Evolutionary conservation across 2,329 filamentous ascomycete genomes (phyloP), one percentile per base, ranked within the genome.

Genomic region (Xylariomycetidae sp.): DNA sequence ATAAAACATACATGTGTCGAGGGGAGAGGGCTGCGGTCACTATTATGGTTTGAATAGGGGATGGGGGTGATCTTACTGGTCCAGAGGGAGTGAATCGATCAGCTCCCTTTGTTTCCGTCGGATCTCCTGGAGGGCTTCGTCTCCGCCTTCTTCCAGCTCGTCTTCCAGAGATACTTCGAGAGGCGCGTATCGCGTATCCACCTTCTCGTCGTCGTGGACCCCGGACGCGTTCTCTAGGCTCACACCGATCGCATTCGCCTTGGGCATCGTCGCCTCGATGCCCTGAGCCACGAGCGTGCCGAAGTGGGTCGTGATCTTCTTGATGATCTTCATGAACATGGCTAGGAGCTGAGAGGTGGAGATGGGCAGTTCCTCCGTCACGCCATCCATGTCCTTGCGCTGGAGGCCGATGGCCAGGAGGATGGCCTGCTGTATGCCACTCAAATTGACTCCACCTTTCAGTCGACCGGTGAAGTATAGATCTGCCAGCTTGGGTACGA

Each of bases 241-340:
- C 10, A 80, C 74, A 11, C 76, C 79, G 6, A 78, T 65, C 31
- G 59, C 67, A 46, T 75, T 69, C 3, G 70, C 59, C 27, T 68
- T 64, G 4, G 83, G 82, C 49, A 89, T 66, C 29, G 77, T 70
- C 2, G 79, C 76, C 36, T 78, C 81, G 9, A 83, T 81, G 0
- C 86, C 88, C 4, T 77, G 79, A 26, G 88, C 77, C 3, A 96
- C 72, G 1, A 97, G 63, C 4, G 72, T 67, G 19, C 80, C 77
- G 62, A 98, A 92, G 55, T 89, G 77, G 3, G 75, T 71, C 3
- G 85, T 85, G 25, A 95, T 74, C 66, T 97, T 97, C 45, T 88
- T 80, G 39, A 96, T 74, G 40, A 95, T 84, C 70, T 98, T 98
- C 59, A 95, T 87, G 61, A 98, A 97, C 84, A 97, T 94, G 40